Evolutionary conservation across 306 rosid species (phyloP), one percentile per base, ranked within the genome.

Genomic region (Quercus agrifolia): DNA sequence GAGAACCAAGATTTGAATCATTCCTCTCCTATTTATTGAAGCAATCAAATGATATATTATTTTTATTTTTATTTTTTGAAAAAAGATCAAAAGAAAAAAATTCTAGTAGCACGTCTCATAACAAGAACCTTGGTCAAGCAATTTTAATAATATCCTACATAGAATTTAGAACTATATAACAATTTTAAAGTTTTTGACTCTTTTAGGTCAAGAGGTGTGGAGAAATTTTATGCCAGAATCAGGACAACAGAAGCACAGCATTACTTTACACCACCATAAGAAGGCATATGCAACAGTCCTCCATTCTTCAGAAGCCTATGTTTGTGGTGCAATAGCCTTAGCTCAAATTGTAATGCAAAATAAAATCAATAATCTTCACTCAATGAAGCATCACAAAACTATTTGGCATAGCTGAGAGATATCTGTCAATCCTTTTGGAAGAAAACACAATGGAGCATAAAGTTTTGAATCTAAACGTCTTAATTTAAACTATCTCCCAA

Each of bases 281-380:
- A 28, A 79, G n/a, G 97, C 98, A 2, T 92, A 92, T 31, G 97
- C 81, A 20, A 91, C 96, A 11, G 55, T 92, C 30, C 91, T 92
- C 56, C 99, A 95, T 82, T 90, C 99, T 12, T 89, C 98, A 38
- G 99, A 95, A 82, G 86, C 82, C 1, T 92, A 92, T 38, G 97
- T 92, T 0, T 95, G 99, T 67, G 99, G 99, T 30, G 98, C 99
- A 69, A 90, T 93, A 14, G 88, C 96, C 56, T 83, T 95, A 61
- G 98, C 97, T 6, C 98, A 89, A 23, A 23, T 23, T 18, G 51
- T 33, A 10, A 33, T 8, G 51, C 13, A 67, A 28, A 31, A 33
- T 19, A 33, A 67, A 67, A 9, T 18, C 46, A 63, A 28, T 20
- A 64, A 6, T 38, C 21, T 61, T 31, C 68, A 61, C 31, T 25